Conservation (phyloP, 2,329 filamentous ascomycete species). For the Trichophaea hybrida region DNA sequence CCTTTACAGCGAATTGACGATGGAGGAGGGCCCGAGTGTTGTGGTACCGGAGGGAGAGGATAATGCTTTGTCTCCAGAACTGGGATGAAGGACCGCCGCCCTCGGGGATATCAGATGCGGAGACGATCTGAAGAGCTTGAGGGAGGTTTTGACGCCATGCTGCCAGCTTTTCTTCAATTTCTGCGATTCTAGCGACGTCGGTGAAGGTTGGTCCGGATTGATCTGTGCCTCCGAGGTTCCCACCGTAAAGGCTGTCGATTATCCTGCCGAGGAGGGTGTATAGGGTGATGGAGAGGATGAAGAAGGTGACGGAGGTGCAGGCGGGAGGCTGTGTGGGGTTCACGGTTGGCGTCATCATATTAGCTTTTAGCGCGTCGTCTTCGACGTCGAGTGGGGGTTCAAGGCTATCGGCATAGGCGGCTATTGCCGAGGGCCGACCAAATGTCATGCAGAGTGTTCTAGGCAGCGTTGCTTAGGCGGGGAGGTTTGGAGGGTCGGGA, state of each 20-base stretch:
- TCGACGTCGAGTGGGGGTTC: slow-evolving; percentile 30
- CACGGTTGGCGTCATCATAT: slow-evolving; percentile 8
- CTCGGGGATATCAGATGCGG: slow-evolving; percentile 24
- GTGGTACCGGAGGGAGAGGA: slow-evolving; percentile 34
- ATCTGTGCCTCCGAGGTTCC: slow-evolving; percentile 32
- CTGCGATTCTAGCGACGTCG: slow-evolving; percentile 31
- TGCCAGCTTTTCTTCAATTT: slow-evolving; percentile 32
- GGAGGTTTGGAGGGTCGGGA: too few relatives aligned
- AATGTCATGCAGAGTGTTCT: slow-evolving; percentile 40
- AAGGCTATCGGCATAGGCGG: slow-evolving; percentile 34
- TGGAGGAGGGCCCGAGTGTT: slow-evolving; percentile 35
- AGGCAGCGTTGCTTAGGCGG: neutral
- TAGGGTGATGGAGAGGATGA: slow-evolving; percentile 24
- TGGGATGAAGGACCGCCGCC: slow-evolving; percentile 25
- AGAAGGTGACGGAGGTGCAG: slow-evolving; percentile 17
- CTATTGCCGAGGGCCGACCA: slow-evolving; percentile 37
- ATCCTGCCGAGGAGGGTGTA: slow-evolving; percentile 28
- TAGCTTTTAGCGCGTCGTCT: slow-evolving; percentile 15
- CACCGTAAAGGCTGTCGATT: slow-evolving; percentile 34
- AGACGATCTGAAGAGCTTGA: slow-evolving; percentile 25
- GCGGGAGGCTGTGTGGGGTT: slow-evolving; percentile 6
- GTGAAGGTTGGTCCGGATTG: slow-evolving; percentile 24
- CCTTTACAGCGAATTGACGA: slow-evolving; percentile 32
- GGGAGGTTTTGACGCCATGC: slow-evolving; percentile 32
- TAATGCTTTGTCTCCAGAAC: slow-evolving; percentile 31